Evolutionary conservation across 306 rosid genomes (phyloP), one percentile per base, ranked within the genome.

Genomic region (Pyrus communis): DNA sequence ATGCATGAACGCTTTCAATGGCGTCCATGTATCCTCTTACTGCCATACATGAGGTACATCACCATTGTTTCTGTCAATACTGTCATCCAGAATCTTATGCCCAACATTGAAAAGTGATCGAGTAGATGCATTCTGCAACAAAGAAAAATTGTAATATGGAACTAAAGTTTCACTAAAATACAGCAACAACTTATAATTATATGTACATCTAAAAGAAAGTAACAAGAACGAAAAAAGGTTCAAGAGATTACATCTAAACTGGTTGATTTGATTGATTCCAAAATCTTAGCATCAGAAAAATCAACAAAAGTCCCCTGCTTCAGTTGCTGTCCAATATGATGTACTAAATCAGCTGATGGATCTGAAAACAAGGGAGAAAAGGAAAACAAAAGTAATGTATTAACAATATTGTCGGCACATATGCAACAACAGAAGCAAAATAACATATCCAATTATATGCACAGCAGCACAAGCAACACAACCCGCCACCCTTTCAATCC

Each of bases 41-140:
- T 55, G 73, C 54, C 88, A 75, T 92, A 95, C 99, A 80, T 88
- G 88, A 82, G 97, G 88, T 73, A 88, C 75, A 67, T 89, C 87
- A 73, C 91, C 96, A 38, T 89, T 85, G 78, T 82, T 88, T 79
- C 82, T 87, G 80, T 86, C 88, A 57, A 86, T 75, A 45, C 83
- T 88, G 78, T 93, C 96, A 70, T 84, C 89, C 42, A 96, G 82
- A 83, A 93, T 89, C 84, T 81, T 84, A 70, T 84, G 87, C 79
- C 84, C 90, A 73, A 84, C 69, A 73, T 59, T 79, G 86, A 93
- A 91, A 79, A 96, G 98, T 31, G 88, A 84, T 73, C 67, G 86
- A 54, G 91, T 87, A 55, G 98, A 85, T 54, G 88, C 86, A 83
- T 73, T 89, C 98, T 93, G 96, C 90, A 86, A 14, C 73, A 76